Conservation (phyloP, 1,284 basidiomycete genomes). For the Microbotryum saponariae region DNA sequence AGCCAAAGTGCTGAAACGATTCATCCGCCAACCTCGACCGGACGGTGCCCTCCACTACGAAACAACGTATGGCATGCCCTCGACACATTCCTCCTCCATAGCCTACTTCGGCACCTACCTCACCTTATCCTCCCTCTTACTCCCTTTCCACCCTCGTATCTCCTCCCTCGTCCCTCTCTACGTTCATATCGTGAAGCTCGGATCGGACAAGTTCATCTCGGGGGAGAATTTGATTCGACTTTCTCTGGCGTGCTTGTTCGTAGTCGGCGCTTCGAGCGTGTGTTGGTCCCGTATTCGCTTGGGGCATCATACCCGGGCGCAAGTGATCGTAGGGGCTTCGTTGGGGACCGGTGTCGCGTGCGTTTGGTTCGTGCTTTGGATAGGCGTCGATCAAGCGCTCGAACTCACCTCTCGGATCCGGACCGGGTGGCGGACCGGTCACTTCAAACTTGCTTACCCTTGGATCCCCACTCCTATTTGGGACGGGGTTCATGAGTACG, state of each 20-base stretch:
- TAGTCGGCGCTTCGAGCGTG: slow-evolving; percentile 28
- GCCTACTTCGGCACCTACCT: slow-evolving; percentile 39
- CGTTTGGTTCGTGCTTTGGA: slow-evolving; percentile 33
- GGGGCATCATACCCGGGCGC: slow-evolving; percentile 36
- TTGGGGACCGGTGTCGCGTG: slow-evolving; percentile 32
- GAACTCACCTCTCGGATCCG: neutral
- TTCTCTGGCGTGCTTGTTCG: slow-evolving; percentile 23
- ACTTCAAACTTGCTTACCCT: too few species aligned
- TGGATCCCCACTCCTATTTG: neutral
- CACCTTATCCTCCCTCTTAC: slow-evolving; percentile 32
- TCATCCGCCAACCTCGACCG: slow-evolving; percentile 38
- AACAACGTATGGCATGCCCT: slow-evolving; percentile 39
- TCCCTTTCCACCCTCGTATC: slow-evolving; percentile 34
- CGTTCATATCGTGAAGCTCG: slow-evolving; percentile 12
- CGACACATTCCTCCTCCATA: slow-evolving; percentile 39
- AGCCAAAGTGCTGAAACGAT: slow-evolving; percentile 38
- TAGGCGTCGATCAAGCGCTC: slow-evolving; percentile 21
- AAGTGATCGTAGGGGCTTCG: slow-evolving; percentile 37
- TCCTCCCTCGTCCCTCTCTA: slow-evolving; percentile 23
- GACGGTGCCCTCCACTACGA: slow-evolving; percentile 30
- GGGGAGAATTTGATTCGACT: slow-evolving; percentile 21
- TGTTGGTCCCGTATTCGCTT: slow-evolving; percentile 37
- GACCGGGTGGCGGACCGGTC: neutral
- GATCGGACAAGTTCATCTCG: slow-evolving; percentile 6
- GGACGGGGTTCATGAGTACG: slow-evolving; percentile 18